A percentile compares a stretch with the other conserved stretches of the same genome.
These are phyloP conservation scores for Domatiomyces globalis DNA, from an alignment of 2,329 filamentous ascomycete genomes.

Conservation along the genomic window DNA sequence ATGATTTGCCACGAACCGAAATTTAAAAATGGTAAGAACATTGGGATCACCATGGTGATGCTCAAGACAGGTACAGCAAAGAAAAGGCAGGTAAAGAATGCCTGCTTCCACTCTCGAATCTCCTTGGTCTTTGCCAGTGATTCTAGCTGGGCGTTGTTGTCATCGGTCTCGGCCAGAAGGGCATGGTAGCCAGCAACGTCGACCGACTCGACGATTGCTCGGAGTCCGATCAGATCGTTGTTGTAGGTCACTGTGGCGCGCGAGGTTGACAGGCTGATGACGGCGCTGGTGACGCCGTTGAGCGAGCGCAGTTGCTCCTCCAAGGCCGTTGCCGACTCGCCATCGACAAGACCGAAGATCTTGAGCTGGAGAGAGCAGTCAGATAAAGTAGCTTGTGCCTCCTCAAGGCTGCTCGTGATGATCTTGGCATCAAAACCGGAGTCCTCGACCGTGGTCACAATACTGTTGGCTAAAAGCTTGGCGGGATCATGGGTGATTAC, in stretches of 20 bases:
- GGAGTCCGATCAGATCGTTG: conserved; percentile 58
- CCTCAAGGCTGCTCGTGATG: conserved; percentile 58
- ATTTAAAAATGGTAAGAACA: conserved; percentile 62
- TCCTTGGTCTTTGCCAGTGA: conserved; percentile 93
- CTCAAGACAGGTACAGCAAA: conserved; percentile 87
- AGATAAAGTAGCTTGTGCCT: conserved; percentile 39
- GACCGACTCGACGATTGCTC: conserved; percentile 66
- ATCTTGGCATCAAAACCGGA: conserved; percentile 74
- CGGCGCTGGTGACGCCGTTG: conserved; percentile 59
- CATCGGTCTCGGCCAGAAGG: conserved; percentile 75
- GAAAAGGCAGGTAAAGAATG: conserved; percentile 60
- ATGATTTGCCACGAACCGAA: conserved; percentile 55
- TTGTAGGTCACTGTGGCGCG: conserved; percentile 62
- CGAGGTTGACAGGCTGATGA: conserved; percentile 58
- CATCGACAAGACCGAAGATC: conserved; percentile 64
- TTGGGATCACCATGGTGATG: conserved; percentile 86
- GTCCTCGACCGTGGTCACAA: conserved; percentile 74
- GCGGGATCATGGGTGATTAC: conserved; percentile 69
- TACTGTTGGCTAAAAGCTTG: conserved; percentile 56
- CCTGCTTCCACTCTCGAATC: conserved; percentile 79
- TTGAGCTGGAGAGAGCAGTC: conserved; percentile 61
- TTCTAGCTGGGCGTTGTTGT: conserved; percentile 92
- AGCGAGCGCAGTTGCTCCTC: conserved; percentile 52
- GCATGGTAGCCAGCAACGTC: conserved; percentile 80
- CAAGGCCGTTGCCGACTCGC: conserved; percentile 55